A percentile compares a stretch with the other conserved stretches of the same genome.
Evolutionary conservation across 2,329 filamentous ascomycete genomes (phyloP).

Genomic region (Clonostachys solani): DNA sequence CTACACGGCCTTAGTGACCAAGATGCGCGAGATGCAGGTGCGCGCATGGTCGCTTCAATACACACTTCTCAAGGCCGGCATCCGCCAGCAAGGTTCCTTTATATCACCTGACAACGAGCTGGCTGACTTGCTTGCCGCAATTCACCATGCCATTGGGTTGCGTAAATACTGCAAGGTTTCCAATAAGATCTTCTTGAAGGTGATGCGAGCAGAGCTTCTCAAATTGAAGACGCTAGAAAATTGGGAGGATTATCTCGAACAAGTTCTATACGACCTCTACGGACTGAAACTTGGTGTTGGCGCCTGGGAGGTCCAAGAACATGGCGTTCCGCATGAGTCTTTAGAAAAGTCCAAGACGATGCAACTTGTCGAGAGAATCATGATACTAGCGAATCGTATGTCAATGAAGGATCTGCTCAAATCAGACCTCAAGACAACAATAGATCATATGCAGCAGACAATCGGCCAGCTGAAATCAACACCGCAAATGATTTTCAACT

Average conservation of each 20-base stretch:
- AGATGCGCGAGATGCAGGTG: conserved; percentile 82
- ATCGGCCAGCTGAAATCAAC: conserved; percentile 76
- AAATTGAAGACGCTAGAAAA: conserved; percentile 72
- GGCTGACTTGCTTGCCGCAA: conserved; percentile 72
- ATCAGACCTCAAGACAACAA: conserved; percentile 82
- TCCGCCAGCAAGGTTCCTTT: conserved; percentile 65
- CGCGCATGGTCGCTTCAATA: conserved; percentile 88
- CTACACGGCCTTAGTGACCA: conserved; percentile 52
- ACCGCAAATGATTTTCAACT: conserved; percentile 80
- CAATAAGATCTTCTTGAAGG: conserved; percentile 82
- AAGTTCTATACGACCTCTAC: conserved; percentile 80
- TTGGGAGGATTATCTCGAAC: conserved; percentile 81
- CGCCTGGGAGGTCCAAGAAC: conserved; percentile 66
- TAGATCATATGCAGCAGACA: conserved; percentile 88
- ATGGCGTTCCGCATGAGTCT: conserved; percentile 72
- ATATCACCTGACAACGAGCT: conserved; percentile 65
- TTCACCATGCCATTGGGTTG: conserved; percentile 81
- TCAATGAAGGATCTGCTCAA: conserved; percentile 89
- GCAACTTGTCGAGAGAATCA: conserved; percentile 78
- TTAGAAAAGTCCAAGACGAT: conserved; percentile 78
- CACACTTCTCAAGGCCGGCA: conserved; percentile 69
- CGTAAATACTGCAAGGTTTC: conserved; percentile 82
- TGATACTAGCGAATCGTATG: conserved; percentile 75
- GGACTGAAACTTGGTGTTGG: conserved; percentile 72
- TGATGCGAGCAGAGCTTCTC: conserved; percentile 83